Base-by-base conservation (phyloP, 768 basidiomycete genomes). In the Lactarius tabidus region DNA sequence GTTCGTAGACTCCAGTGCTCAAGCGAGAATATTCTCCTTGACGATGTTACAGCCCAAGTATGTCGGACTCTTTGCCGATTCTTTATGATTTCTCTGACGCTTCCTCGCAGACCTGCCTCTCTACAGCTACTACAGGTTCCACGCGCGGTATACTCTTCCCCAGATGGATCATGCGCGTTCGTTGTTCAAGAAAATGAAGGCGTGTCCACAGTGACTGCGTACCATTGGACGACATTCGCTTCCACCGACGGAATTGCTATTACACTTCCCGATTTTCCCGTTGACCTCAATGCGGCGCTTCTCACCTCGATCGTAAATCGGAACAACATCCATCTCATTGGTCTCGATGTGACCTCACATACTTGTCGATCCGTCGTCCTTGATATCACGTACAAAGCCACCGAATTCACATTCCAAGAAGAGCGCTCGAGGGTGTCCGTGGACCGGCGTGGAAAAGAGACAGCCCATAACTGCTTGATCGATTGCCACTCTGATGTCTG, bases 211-310 rank as follows among this genome's bases (percentile, higher is more conserved):
- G 33, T 82, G 2, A 77, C 73, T 2, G 79, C 80, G 0, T 85
- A 81, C 64, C 86, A 86, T 67, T 85, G 82, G 82, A 75, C 73
- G 7, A 83, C 83, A 0, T 85, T 87, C 64, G 85, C 85, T 0
- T 80, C 82, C 0, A 75, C 78, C 0, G 70, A 75, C 7, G 85
- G 84, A 17, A 80, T 79, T 26, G 26, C 53, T 1, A 69, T 84
- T 1, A 65, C 75, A 17, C 61, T 82, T 15, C 75, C 73, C 0
- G 67, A 69, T 0, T 66, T 75, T 15, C 64, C 69, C 6, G 53
- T 65, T n/a, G 45, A 60, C 15, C 59, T 67, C 3, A 68, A 72
- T 1, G 69, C 69, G 6, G 69, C 75, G 14, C 53, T 72, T 57
- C n/a, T 83, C 14, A 85, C 84, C 0, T 85, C 87, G 0, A 62